Evolutionary conservation across 176 grass and related monocot genomes (phyloP), one percentile per base, ranked within the genome.

Genomic region (Phragmites australis): DNA sequence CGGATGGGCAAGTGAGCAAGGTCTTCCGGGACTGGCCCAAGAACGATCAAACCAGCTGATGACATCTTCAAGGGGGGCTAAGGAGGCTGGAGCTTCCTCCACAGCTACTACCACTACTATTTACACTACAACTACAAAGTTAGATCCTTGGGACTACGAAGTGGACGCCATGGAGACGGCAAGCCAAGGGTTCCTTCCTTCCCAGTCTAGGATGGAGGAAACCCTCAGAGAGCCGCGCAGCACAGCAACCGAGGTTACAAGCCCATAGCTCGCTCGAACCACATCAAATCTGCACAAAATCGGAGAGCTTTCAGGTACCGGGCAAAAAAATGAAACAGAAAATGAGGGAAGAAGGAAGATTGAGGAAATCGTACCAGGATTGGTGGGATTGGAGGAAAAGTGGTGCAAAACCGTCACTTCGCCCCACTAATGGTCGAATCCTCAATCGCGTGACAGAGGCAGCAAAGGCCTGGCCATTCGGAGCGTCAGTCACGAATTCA

Each of bases 111-210:
- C 68, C 71, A 42, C 86, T 77, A 74, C 53, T 88, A 88, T 88
- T 84, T 84, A 88, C 87, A 88, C 61, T 80, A 79, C 6, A 32
- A 41, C 75, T 83, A 65, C 19, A 45, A 31, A 68, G 43, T 31
- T 19, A 52, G 42, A 65, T 4, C 16, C 31, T 82, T 4, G 27
- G 17, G 21, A 50, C 84, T 87, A 74, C 43, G 39, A 90, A 77
- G 52, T 72, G 9, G 74, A 64, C 61, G 67, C 85, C 92, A 91
- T 94, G 65, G 74, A 51, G 32, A 63, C 59, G 5, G 45, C 22
- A 70, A 73, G 71, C 54, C 70, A 60, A 88, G 79, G 77, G 68
- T 68, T 81, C 62, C 81, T 82, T 89, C 87, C 82, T 76, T 85
- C 39, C 39, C 76, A 16, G 34, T 7, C 21, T 13, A 89, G 41